Conservation (phyloP, 2,329 filamentous ascomycete species). For the Beauveria bassiana region DNA sequence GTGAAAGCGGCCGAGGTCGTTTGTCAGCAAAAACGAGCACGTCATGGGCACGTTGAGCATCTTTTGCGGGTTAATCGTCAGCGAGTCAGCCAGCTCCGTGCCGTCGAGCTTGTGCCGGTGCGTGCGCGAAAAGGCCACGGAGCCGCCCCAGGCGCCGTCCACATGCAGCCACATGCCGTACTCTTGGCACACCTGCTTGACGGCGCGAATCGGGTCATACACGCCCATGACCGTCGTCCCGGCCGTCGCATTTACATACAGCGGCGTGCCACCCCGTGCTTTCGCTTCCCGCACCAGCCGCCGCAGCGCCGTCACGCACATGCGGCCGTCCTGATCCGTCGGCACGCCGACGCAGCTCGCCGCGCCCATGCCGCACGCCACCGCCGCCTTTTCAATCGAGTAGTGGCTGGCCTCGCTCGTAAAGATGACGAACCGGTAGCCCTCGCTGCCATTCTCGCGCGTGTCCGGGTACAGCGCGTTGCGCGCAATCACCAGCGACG, state of each 20-base stretch:
- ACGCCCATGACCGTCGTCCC: conserved; percentile 92
- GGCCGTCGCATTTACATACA: conserved; percentile 93
- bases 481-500: conserved; percentile 77
- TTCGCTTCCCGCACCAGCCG: conserved; percentile 54
- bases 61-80: conserved; percentile 92
- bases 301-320: conserved; percentile 60
- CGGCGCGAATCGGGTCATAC: conserved; percentile 69
- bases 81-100: conserved; percentile 66
- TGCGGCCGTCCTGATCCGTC: conserved; percentile 63
- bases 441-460: conserved; percentile 66
- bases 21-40: conserved; percentile 79
- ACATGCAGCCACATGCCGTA: conserved; percentile 86
- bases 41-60: conserved; percentile 91
- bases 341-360: conserved; percentile 65
- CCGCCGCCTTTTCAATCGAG: conserved; percentile 85
- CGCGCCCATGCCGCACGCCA: conserved; percentile 77
- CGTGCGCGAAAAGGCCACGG: conserved; percentile 63
- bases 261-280: conserved; percentile 66
- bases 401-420: conserved; percentile 89
- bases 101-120: conserved; percentile 61
- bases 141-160: conserved; percentile 85
- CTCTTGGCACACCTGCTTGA: conserved; percentile 61
- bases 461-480: conserved; percentile 75
- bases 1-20: conserved; percentile 71
- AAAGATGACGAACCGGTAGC: conserved; percentile 70